Evolutionary conservation across 768 basidiomycete species (phyloP).

Genomic region (Amanita subjunquillea): DNA sequence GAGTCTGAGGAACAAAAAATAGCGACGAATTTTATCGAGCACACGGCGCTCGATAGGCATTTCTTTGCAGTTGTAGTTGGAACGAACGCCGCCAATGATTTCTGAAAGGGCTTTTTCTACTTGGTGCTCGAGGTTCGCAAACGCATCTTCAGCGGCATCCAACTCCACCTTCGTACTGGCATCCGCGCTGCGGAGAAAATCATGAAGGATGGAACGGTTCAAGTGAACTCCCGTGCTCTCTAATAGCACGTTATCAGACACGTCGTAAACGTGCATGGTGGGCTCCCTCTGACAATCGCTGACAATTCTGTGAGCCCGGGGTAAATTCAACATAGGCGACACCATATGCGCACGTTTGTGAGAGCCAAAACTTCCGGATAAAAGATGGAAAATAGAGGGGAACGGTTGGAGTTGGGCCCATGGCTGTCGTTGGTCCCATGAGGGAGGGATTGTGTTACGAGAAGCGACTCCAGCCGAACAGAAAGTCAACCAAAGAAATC

Average conservation of each 20-base stretch:
- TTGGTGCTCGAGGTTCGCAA: constrained; percentile 30
- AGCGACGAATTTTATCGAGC: constrained; percentile 32
- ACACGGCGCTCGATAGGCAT: constrained; percentile 19
- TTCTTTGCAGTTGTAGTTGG: constrained; percentile 7
- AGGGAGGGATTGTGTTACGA: neutral
- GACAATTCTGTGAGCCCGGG: constrained; percentile 12
- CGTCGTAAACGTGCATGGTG: constrained; percentile 37
- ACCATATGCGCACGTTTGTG: constrained; percentile 9
- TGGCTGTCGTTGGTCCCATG: neutral
- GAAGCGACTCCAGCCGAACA: no score
- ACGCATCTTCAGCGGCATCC: constrained; percentile 28
- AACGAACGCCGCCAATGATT: neutral
- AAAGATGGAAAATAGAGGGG: constrained; percentile 34
- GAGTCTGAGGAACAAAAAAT: constrained; percentile 44
- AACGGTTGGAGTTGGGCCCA: constrained; percentile 8
- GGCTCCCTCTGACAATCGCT: constrained; percentile 20
- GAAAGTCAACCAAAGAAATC: neutral
- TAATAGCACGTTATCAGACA: constrained; percentile 38
- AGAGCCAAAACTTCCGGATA: constrained; percentile 40
- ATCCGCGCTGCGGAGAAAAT: neutral
- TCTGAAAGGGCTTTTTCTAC: constrained; percentile 19
- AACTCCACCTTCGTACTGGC: constrained; percentile 23
- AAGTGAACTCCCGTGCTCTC: constrained; percentile 31
- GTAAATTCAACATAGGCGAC: neutral
- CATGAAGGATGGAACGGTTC: constrained; percentile 24